Evolutionary conservation across 139 green algal genomes (phyloP), one percentile per base, ranked within the genome.

Genomic region (Ettlia oleoabundans): DNA sequence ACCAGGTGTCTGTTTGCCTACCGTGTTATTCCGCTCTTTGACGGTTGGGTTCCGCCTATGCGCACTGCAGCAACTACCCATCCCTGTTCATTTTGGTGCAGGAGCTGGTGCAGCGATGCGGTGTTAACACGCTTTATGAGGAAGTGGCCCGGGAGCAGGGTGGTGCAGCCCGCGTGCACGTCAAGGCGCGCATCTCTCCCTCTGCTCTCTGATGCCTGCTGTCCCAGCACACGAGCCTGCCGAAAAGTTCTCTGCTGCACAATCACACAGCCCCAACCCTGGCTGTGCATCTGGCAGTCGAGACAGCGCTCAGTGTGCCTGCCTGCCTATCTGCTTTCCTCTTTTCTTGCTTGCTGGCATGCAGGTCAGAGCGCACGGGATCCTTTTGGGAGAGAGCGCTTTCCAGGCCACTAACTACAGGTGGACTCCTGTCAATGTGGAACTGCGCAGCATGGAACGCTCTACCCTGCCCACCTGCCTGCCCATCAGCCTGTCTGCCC

Each of bases 81-180:
- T 24, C 62, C 62, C 62, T 35, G n/a, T 33, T 19, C 13, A 19
- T 19, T 35, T 37, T 67, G 52, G 30, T 67, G 52, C 78, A 83
- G 78, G 78, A 83, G 78, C 47, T 76, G 65, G 78, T 83, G 33
- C 78, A 83, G 66, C 78, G n/a, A 3, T 83, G 30, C 18, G 78
- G 64, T 19, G 28, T 77, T 26, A 74, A 76, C 42, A 47, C 65
- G 1, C n/a, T 58, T 47, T 83, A 83, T 13, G 66, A 77, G 18
- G 78, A 83, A 51, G 32, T 62, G 37, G 78, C 22, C 32, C 65
- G 78, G 35, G 78, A 64, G 51, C 26, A 30, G 21, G 66, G 64
- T 26, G 66, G 65, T 1, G 6, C 47, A 0, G 78, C 24, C 18
- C 78, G 51, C 4, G 78, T 83, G 65, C 78, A 68, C 3, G 64